Percentiles rank a stretch among this genome's conserved stretches.
These are phyloP conservation scores for Ceratocystis destructans DNA, from an alignment of 2,329 filamentous ascomycete genomes.

Conservation along the genomic window DNA sequence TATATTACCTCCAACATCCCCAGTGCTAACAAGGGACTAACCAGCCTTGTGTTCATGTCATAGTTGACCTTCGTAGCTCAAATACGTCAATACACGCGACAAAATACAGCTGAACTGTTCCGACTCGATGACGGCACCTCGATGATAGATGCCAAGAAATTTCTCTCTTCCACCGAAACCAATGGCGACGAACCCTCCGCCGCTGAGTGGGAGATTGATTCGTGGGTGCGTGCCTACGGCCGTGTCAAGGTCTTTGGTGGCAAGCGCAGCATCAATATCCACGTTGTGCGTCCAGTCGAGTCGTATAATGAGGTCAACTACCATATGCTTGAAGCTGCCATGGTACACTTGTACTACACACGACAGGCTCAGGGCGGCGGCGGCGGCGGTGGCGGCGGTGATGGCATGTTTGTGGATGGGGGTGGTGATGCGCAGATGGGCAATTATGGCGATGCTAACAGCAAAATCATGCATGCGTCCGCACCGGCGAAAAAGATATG, in stretches of 20 bases:
- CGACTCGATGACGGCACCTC: slow-evolving; percentile 92
- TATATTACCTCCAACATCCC: neutral
- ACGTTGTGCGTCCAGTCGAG: slow-evolving; percentile 63
- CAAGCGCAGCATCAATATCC: slow-evolving; percentile 67
- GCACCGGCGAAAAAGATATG: slow-evolving; percentile 55
- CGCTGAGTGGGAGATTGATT: slow-evolving; percentile 50
- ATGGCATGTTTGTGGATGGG: slow-evolving; percentile 45
- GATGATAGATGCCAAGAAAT: slow-evolving; percentile 79
- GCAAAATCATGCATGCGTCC: slow-evolving; percentile 37
- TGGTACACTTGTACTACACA: slow-evolving; percentile 73
- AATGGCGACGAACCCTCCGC: slow-evolving; percentile 25
- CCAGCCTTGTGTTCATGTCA: neutral
- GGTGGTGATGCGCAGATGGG: slow-evolving; percentile 29
- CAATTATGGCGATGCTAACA: slow-evolving; percentile 10
- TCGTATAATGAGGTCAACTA: slow-evolving; percentile 90
- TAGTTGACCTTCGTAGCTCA: slow-evolving; percentile 67
- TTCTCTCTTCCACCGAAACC: slow-evolving; percentile 25
- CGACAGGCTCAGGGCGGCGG: slow-evolving; percentile 42
- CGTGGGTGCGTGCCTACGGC: slow-evolving; percentile 77
- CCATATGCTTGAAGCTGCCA: slow-evolving; percentile 80
- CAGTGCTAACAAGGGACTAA: neutral
- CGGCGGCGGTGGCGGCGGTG: slow-evolving; percentile 30
- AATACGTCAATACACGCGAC: slow-evolving; percentile 72
- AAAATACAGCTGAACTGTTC: slow-evolving; percentile 84
- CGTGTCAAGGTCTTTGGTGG: slow-evolving; percentile 71